Percentiles rank a stretch among this genome's conserved stretches.
Conservation (phyloP, 2,329 filamentous ascomycete species). For the Akanthomyces lecanii region DNA sequence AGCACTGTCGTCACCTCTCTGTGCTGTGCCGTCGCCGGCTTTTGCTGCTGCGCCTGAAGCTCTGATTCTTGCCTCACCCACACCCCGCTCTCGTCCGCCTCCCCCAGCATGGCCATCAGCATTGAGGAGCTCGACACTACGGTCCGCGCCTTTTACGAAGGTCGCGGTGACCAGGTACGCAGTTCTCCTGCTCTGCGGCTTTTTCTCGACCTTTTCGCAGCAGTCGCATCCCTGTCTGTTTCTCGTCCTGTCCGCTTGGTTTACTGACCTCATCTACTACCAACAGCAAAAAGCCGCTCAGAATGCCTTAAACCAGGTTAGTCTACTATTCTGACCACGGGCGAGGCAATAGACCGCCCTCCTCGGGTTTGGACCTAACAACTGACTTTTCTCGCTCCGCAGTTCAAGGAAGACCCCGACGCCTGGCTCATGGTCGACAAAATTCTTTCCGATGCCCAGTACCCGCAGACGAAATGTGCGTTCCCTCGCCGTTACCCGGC, state of each 20-base stretch:
- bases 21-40: constrained; percentile 25
- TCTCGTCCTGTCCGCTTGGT: neutral
- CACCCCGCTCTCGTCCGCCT: constrained; percentile 29
- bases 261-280: constrained; percentile 10
- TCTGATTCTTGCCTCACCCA: constrained; percentile 26
- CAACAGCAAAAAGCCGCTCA: constrained; percentile 91
- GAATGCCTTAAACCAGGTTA: constrained; percentile 85
- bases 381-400: constrained; percentile 11
- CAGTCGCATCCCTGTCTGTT: neutral
- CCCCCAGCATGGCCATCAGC: constrained; percentile 58
- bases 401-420: constrained; percentile 99
- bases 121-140: constrained; percentile 95
- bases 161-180: constrained; percentile 84
- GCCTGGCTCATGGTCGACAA: constrained; percentile 97
- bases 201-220: constrained; percentile 33
- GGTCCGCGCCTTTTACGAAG: constrained; percentile 96
- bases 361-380: neutral
- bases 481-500: constrained; percentile 22
- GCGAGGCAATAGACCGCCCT: neutral
- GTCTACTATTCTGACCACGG: constrained; percentile 27
- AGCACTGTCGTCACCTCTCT: constrained; percentile 18
- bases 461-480: constrained; percentile 94
- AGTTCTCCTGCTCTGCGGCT: constrained; percentile 20
- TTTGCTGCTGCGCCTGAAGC: constrained; percentile 19
- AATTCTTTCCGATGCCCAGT: constrained; percentile 88